phyloP scores from a whole-genome alignment of 768 basidiomycete genomes.

The Russula ochroleuca region DNA sequence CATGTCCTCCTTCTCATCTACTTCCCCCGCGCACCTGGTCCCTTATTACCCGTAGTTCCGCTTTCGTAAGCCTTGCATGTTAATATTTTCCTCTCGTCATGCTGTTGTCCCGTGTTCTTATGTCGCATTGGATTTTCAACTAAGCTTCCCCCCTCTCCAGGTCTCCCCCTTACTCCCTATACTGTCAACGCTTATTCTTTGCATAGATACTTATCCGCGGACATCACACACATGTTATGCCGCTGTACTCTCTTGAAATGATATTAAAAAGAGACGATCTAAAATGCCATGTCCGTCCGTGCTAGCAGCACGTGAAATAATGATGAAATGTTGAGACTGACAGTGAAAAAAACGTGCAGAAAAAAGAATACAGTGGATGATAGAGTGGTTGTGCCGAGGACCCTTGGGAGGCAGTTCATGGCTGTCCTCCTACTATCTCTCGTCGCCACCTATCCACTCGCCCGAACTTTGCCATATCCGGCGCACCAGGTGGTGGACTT shows the following conservation, averaged over 20 bases:
- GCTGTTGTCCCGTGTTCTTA: conserved; percentile 3
- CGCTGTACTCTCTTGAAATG: conserved; percentile 31
- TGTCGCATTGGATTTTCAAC: conserved; percentile 34
- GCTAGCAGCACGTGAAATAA: conserved; percentile 10
- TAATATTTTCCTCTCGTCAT: conserved; percentile 13
- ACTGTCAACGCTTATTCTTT: conserved; percentile 18
- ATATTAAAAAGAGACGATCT: conserved; percentile 23
- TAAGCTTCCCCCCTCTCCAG: background rate
- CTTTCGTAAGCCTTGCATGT: conserved; percentile 6
- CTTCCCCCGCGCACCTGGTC: background rate
- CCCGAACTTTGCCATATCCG: conserved; percentile 62
- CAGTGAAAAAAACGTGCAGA: background rate
- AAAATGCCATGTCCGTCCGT: conserved; percentile 23
- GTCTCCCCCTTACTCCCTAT: conserved; percentile 9
- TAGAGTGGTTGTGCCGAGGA: background rate
- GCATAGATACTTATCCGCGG: conserved; percentile 28
- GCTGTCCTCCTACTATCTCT: conserved; percentile 68
- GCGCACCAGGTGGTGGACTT: conserved; percentile 55
- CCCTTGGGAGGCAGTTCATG: conserved; percentile 13
- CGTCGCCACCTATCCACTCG: conserved; percentile 79
- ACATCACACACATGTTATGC: conserved; percentile 23
- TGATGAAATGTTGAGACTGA: conserved; percentile 8
- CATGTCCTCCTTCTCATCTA: background rate
- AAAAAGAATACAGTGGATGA: background rate
- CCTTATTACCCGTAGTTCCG: conserved; percentile 9